Evolutionary conservation across 441 rosid species (phyloP).

Genomic region (Adansonia rubrostipa): DNA sequence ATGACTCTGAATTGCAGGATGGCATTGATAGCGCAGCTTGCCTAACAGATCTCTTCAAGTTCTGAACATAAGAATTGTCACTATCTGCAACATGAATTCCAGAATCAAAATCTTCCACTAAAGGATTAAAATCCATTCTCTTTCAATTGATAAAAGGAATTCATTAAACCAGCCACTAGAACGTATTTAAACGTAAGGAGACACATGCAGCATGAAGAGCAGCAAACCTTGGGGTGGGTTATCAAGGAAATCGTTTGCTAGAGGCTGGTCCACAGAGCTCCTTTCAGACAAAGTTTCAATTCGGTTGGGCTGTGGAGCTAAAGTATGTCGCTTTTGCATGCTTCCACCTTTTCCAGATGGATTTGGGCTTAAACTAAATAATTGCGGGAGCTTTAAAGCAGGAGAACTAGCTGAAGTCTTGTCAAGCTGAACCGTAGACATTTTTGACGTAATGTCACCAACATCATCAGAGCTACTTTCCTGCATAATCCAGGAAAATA

Average conservation of each 20-base stretch:
- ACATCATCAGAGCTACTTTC: constrained; percentile 74
- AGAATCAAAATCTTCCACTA: constrained; percentile 30
- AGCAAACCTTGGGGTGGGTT: constrained; percentile 71
- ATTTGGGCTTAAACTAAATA: constrained; percentile 89
- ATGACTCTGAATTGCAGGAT: constrained; percentile 67
- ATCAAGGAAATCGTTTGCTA: constrained; percentile 53
- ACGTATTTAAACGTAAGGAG: constrained; percentile 10
- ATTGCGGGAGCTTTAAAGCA: constrained; percentile 89
- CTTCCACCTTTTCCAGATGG: constrained; percentile 83
- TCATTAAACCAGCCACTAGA: not conserved
- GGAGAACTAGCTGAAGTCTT: constrained; percentile 76
- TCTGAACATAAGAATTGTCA: constrained; percentile 64
- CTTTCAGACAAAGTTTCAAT: constrained; percentile 67
- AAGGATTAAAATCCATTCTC: constrained; percentile 17
- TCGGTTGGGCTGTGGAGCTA: constrained; percentile 62
- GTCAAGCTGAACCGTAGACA: constrained; percentile 81
- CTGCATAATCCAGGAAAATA: constrained; percentile 44
- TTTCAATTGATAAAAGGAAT: constrained; percentile 20
- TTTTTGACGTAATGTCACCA: constrained; percentile 68
- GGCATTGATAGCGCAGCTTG: constrained; percentile 83
- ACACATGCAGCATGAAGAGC: constrained; percentile 23
- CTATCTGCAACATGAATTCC: constrained; percentile 55
- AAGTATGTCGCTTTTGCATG: constrained; percentile 69
- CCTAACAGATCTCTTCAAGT: constrained; percentile 90
- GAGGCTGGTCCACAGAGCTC: constrained; percentile 60